Percentiles rank a stretch among this genome's conserved stretches.
Conservation (phyloP, 2,329 filamentous ascomycete genomes). For the Colletotrichum noveboracense region DNA sequence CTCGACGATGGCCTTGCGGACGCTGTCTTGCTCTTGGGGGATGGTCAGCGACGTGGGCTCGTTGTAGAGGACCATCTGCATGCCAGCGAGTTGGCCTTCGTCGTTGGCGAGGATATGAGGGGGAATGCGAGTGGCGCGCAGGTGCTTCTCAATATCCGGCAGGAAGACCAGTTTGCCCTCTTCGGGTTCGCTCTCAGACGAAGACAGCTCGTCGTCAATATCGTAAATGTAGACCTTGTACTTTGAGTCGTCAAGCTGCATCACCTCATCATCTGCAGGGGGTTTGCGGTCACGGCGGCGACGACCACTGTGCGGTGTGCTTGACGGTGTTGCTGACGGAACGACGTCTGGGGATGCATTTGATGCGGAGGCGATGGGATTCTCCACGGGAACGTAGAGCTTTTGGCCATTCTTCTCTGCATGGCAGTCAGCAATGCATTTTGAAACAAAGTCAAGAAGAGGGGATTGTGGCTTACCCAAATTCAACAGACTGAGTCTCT, state of each 20-base stretch:
- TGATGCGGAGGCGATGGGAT: conserved; percentile 33
- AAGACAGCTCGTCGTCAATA: conserved; percentile 83
- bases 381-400: conserved; percentile 70
- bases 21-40: conserved; percentile 75
- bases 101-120: conserved; percentile 65
- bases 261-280: conserved; percentile 59
- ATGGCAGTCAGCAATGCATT: conserved; percentile 25
- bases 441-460: background rate
- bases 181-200: conserved; percentile 60
- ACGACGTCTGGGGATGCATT: conserved; percentile 17
- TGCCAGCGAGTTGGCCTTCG: conserved; percentile 60
- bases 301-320: conserved; percentile 10
- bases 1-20: conserved; percentile 85
- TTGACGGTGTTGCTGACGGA: conserved; percentile 25
- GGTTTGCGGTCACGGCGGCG: conserved; percentile 20
- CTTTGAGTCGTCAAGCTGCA: conserved; percentile 87
- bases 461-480: conserved; percentile 63
- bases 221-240: conserved; percentile 91
- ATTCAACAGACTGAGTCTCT: conserved; percentile 82
- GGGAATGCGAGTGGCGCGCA: conserved; percentile 74
- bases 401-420: conserved; percentile 67
- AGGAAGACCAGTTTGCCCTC: conserved; percentile 76
- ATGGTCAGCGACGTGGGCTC: conserved; percentile 79
- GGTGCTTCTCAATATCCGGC: conserved; percentile 83
- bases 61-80: conserved; percentile 84